Evolutionary conservation across 225 moss, liverwort and hornwort genomes (phyloP).

Genomic region (Pleurozium schreberi): DNA sequence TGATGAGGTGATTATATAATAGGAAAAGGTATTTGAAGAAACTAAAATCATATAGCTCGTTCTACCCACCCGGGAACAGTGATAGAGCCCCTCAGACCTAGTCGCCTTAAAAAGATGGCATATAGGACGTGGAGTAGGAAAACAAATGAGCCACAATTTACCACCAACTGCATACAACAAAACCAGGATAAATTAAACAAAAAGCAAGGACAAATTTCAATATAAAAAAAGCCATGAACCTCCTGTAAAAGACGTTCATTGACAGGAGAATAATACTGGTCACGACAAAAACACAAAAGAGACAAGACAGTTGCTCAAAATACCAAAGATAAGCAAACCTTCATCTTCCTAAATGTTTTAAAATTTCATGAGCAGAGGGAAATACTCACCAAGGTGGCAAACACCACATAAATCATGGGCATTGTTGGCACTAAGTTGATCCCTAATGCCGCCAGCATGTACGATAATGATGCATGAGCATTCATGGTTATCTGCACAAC

Average conservation of each 20-base stretch:
- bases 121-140: constrained; percentile 95
- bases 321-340: neutral
- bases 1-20: neutral
- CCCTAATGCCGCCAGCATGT: constrained; percentile 81
- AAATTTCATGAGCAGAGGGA: neutral
- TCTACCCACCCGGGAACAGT: constrained; percentile 79
- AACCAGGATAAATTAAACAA: neutral
- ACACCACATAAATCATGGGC: constrained; percentile 83
- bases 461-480: constrained; percentile 91
- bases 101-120: constrained; percentile 83
- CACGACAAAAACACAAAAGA: neutral
- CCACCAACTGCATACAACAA: constrained; percentile 58
- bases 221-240: neutral
- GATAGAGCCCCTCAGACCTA: constrained; percentile 63
- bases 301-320: neutral
- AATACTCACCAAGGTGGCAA: constrained; percentile 63
- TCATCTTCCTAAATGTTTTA: neutral
- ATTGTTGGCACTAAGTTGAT: constrained; percentile 77
- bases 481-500: constrained; percentile 79
- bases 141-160: constrained; percentile 87
- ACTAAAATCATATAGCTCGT: constrained; percentile 49
- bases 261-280: neutral
- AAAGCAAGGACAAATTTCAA: neutral
- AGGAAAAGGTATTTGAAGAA: neutral
- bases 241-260: neutral